Conservation (phyloP, 139 green algal genomes). For the Picochlorum sp. region DNA sequence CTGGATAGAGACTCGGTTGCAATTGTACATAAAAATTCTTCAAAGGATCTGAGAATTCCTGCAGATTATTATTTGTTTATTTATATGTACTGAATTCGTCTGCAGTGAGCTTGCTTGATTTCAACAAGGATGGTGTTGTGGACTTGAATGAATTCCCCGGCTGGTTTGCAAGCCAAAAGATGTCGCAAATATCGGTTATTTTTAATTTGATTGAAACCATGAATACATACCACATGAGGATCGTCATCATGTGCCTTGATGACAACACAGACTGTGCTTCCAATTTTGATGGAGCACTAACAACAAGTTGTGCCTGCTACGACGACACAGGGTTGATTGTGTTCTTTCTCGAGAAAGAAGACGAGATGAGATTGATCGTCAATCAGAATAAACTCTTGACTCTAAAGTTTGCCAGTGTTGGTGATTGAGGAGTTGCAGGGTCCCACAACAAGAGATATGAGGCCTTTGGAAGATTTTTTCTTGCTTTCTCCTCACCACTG, state of each 20-base stretch:
- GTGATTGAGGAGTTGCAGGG: no score
- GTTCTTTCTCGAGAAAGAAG: no score
- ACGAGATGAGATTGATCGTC: no score
- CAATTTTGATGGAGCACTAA: slow-evolving; percentile 37
- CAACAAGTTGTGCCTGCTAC: slow-evolving; percentile 35
- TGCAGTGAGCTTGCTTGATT: slow-evolving; percentile 22
- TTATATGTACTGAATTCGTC: no score
- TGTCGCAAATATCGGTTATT: neutral
- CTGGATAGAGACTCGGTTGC: no score
- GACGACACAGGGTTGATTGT: slow-evolving; percentile 11
- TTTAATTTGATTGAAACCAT: neutral
- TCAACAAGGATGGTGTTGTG: slow-evolving; percentile 13
- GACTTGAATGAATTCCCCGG: slow-evolving; percentile 24
- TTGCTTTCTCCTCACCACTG: no score
- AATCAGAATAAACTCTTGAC: no score
- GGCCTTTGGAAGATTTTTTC: no score
- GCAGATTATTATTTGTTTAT: neutral
- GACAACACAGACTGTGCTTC: slow-evolving; percentile 39
- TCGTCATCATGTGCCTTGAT: neutral
- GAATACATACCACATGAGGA: neutral
- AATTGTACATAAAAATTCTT: no score
- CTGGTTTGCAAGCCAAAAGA: slow-evolving; percentile 17
- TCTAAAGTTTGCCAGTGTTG: no score
- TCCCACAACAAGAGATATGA: no score
- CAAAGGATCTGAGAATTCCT: no score